Conservation (phyloP, 2,329 filamentous ascomycete species). For the Gaeumannomyces sp. region DNA sequence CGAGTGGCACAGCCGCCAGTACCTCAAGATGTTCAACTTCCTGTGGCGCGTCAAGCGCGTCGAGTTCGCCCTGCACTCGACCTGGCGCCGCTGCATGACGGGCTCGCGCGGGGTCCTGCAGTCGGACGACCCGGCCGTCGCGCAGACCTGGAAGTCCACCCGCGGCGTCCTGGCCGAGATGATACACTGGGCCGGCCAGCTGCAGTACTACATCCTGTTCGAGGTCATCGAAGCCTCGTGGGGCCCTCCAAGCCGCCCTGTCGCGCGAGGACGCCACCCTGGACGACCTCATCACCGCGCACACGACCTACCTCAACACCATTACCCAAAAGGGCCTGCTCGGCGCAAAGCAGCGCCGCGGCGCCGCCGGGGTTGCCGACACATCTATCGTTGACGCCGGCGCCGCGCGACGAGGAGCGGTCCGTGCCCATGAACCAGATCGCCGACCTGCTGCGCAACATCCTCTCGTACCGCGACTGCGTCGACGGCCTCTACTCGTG, state of each 20-base stretch:
- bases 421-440: slow-evolving; percentile 84
- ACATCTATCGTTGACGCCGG: slow-evolving; percentile 30
- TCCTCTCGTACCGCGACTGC: slow-evolving; percentile 88
- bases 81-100: slow-evolving; percentile 95
- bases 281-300: slow-evolving; percentile 89
- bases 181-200: slow-evolving; percentile 95
- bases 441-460: slow-evolving; percentile 84
- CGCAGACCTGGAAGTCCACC: slow-evolving; percentile 81
- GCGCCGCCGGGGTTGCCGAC: slow-evolving; percentile 27
- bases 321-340: slow-evolving; percentile 96
- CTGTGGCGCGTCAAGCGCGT: slow-evolving; percentile 97
- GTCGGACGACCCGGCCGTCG: slow-evolving; percentile 61
- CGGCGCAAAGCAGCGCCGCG: slow-evolving; percentile 54
- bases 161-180: slow-evolving; percentile 89
- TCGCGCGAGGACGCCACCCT: slow-evolving; percentile 78
- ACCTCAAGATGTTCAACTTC: slow-evolving; percentile 98
- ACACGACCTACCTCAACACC: slow-evolving; percentile 82
- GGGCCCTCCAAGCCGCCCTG: slow-evolving; percentile 80
- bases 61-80: slow-evolving; percentile 84
- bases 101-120: slow-evolving; percentile 86
- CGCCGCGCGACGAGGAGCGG: slow-evolving; percentile 52
- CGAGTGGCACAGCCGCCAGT: slow-evolving; percentile 90
- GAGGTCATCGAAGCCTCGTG: slow-evolving; percentile 97
- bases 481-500: slow-evolving; percentile 94
- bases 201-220: slow-evolving; percentile 98